Base-by-base conservation (phyloP, 2,329 filamentous ascomycete species). In the Diaporthe sp. region DNA sequence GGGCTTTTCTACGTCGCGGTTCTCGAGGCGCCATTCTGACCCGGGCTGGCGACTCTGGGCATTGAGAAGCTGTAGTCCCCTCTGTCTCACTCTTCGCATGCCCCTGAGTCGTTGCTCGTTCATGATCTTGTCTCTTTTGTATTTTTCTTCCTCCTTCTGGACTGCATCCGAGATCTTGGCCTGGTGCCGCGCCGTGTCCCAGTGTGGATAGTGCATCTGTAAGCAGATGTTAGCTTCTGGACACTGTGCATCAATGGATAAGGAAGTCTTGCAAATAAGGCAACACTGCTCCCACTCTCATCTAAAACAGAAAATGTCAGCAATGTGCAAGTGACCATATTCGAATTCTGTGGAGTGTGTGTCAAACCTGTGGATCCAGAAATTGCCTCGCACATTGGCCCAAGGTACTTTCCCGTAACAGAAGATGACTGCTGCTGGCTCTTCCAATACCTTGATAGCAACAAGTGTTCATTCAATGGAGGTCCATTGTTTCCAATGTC, bases 131-230 rank as follows among this genome's bases (percentile, higher is more conserved):
- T 76, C 74, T n/a, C 67, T 76, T 4, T 57, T 70, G 17, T 74
- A 57, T 28, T 70, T 71, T 12, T 76, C 74, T 9, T 42, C 67
- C 38, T 74, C 72, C 33, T 76, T 76, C 28, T 74, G 54, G 7
- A 76, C 61, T 22, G 74, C 61, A 15, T 76, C 28, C 3, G 67
- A 74, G 7, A 76, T 61, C 22, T 74, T 74, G 3, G 28, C n/a
- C 8, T 76, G 74, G 38, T 74, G 74, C 9, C 74, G 74, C 28
- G 72, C 82, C 0, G 81, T 84, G 45, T 86, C 84, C 84, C 84
- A 86, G 33, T 86, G 84, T 2, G 86, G 80, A 55, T 82, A 85
- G 1, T 84, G 83, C 81, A 85, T 83, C 83, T 85, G 61, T n/a
- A 17, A 13, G 8, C 4, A 47, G 1, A 0, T 1, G 9, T 57